Conservation (phyloP, 805 yeast genomes). For the Candida nanaspora region DNA sequence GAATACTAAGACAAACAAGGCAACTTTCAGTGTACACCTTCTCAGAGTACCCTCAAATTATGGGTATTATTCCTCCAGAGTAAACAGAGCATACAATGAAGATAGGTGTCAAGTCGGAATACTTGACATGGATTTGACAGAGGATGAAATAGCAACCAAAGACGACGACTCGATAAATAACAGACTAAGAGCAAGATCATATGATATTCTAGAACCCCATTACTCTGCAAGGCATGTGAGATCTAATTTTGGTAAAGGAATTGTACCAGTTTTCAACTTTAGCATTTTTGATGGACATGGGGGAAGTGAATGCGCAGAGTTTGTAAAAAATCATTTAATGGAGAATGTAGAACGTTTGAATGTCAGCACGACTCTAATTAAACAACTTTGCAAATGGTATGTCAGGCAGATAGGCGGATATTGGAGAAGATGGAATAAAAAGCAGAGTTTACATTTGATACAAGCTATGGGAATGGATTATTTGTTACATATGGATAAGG, state of each 20-base stretch:
- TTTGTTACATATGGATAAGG: slow-evolving; percentile 1
- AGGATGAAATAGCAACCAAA: not conserved
- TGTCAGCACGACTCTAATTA: slow-evolving; percentile 25
- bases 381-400: slow-evolving; percentile 47
- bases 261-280: slow-evolving; percentile 50
- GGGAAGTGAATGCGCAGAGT: slow-evolving; percentile 66
- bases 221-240: slow-evolving; percentile 3
- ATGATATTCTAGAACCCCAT: slow-evolving; percentile 9
- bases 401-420: slow-evolving; percentile 64
- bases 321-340: slow-evolving; percentile 47
- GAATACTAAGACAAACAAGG: slow-evolving; percentile 12
- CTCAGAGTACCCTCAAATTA: slow-evolving; percentile 62
- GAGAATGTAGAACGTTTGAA: slow-evolving; percentile 40
- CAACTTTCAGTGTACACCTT: slow-evolving; percentile 44
- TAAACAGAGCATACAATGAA: slow-evolving; percentile 73
- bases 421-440: slow-evolving; percentile 72
- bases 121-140: slow-evolving; percentile 18
- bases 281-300: slow-evolving; percentile 95
- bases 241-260: not conserved
- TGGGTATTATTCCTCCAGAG: slow-evolving; percentile 75
- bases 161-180: not conserved
- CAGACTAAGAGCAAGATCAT: slow-evolving; percentile 10
- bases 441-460: slow-evolving; percentile 20
- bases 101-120: slow-evolving; percentile 63
- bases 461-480: slow-evolving; percentile 14